Base-by-base conservation (phyloP, 2,329 filamentous ascomycete species). In the Coleophoma cylindrospora region DNA sequence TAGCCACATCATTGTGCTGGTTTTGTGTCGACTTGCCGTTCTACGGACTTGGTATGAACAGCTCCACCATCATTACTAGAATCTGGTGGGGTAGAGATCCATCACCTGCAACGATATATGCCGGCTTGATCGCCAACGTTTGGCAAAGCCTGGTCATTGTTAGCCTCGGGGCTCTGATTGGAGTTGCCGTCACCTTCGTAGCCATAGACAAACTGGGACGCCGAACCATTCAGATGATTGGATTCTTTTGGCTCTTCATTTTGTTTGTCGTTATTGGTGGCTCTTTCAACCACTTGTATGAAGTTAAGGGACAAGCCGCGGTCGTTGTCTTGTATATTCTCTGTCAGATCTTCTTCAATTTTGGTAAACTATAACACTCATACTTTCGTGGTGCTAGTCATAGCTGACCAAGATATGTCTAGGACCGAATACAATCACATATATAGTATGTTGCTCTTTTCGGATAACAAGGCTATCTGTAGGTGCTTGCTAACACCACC, bases 1-100 rank as follows among this genome's bases (percentile, higher is more conserved):
- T 89, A 34, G 87, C 87, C 15, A 92, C 88, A 13, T 59, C 57
- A 47, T 48, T 61, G n/a, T 61, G 58, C 47, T 61, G 58, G 58
- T 59, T 59, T 33, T 54, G 46, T 22, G 14, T 50, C 4, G 47
- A 57, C 19, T 53, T 34, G 27, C 44, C 32, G 45, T 83, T 81
- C 64, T 87, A 86, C 57, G 83, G 83, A 34, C 76, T 92, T 3
- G 83, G 85, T 21, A 73, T 92, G 34, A 91, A 91, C 63, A 51
- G 46, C 12, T 53, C 57, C 4, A 27, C 48, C 10, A 57, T 56
- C 13, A 54, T 58, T 10, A 43, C 43, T 14, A 45, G 32, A 3
- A 58, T 60, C 32, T 60, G 56, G 57, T 50, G 57, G 27, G 56
- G 51, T 3, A 53, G 51, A 22, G 22, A 34, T 2, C 7, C 22